These are phyloP conservation scores for Athelia psychrophila DNA, from an alignment of 1,284 basidiomycete species.

Conservation along the genomic window DNA sequence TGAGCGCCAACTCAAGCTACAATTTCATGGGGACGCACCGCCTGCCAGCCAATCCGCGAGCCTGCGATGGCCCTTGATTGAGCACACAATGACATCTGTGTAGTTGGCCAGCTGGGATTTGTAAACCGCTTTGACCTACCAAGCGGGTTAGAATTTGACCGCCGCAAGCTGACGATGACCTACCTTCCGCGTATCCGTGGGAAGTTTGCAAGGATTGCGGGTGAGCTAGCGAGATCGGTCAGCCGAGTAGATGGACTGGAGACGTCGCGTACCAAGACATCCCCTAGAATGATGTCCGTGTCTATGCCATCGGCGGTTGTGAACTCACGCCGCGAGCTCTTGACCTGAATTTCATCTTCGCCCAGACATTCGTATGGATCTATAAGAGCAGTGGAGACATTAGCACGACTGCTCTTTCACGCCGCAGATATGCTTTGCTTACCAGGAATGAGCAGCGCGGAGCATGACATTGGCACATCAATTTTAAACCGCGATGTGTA, in stretches of 20 bases:
- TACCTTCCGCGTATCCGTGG: slow-evolving; percentile 43
- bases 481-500: slow-evolving; percentile 23
- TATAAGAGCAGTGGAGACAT: slow-evolving; percentile 14
- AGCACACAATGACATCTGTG: slow-evolving; percentile 40
- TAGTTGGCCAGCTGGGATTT: slow-evolving; percentile 28
- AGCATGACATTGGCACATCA: slow-evolving; percentile 31
- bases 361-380: slow-evolving; percentile 35
- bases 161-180: neutral
- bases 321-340: slow-evolving; percentile 26
- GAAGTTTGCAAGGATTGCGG: slow-evolving; percentile 44
- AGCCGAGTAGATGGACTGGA: neutral
- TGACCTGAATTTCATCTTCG: slow-evolving; percentile 36
- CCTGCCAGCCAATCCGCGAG: slow-evolving; percentile 39
- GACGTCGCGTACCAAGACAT: slow-evolving; percentile 32
- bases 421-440: too few relatives aligned
- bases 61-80: slow-evolving; percentile 32
- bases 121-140: slow-evolving; percentile 38
- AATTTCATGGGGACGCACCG: too few relatives aligned
- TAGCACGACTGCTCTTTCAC: too few relatives aligned
- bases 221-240: slow-evolving; percentile 26
- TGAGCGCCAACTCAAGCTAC: too few relatives aligned
- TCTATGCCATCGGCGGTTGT: slow-evolving; percentile 19
- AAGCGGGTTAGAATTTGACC: neutral
- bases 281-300: slow-evolving; percentile 33
- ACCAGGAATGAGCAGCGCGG: slow-evolving; percentile 43